Evolutionary conservation across 371 early-diverging fungal genomes (phyloP), one percentile per base, ranked within the genome.

Genomic region (Syncephalis plumigaleata): DNA sequence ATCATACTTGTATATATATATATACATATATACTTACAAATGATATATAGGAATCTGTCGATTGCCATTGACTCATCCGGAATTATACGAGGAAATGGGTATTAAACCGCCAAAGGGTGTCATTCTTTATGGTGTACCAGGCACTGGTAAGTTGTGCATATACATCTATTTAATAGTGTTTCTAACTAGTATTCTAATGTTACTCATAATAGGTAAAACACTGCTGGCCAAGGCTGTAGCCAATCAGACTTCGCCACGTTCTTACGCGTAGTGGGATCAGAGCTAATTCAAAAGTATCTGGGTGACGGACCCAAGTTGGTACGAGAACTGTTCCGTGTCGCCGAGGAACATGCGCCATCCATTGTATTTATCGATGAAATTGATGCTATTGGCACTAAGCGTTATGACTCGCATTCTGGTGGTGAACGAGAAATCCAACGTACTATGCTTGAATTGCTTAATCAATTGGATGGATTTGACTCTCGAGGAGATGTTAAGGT

Each of bases 341-440:
- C 99, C 8, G 95, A 98, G 59, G 91, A 95, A 57, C 84, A 98
- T 60, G 94, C 99, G 15, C 99, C 99, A 7, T 84, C 94, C 9
- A 99, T 99, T 66, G 96, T 99, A 21, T 99, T 99, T 65, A 99
- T 99, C 64, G 99, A 99, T 66, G 99, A 99, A 74, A 98, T 99
- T 53, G 99, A 99, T 68, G 98, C 99, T 21, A 77, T 99, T 31
- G 99, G 99, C 53, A 88, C 94, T 17, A 99, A 97, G 61, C 81
- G 96, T 67, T 97, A 97, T 61, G 95, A 98, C 44, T 89, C 95
- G 4, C 90, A 87, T 37, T 95, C 94, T 2, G 95, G 95, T 27
- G 99, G 98, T 55, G 93, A 93, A 59, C 79, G 91, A 47, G 99
- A 99, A 70, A 95, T 99, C 51, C 99, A 99, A 64, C 79, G 99